Percentiles rank a stretch among this genome's conserved stretches.
Evolutionary conservation across 2,329 filamentous ascomycete species (phyloP).

Genomic region (Cladophialophora chaetospira): DNA sequence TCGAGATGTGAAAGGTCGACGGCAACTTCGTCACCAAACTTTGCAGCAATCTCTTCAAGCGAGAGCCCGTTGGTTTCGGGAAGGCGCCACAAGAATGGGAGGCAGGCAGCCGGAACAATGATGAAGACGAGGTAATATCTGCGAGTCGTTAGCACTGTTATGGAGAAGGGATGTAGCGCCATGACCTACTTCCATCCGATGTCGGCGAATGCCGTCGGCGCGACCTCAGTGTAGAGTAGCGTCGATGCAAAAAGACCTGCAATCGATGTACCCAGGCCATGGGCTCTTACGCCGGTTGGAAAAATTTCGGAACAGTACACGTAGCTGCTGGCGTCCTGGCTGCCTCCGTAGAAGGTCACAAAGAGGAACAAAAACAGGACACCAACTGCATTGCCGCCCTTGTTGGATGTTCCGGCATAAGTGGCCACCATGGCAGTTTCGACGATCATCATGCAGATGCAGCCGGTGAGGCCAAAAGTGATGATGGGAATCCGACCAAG

Average conservation of each 20-base stretch:
- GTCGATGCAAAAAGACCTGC: conserved; percentile 19
- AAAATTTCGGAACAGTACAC: conserved; percentile 51
- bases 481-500: conserved; percentile 45
- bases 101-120: conserved; percentile 15
- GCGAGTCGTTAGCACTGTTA: conserved; percentile 2
- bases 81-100: conserved; percentile 29
- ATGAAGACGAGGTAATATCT: conserved; percentile 24
- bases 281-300: conserved; percentile 38
- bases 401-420: conserved; percentile 39
- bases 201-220: conserved; percentile 13
- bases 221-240: conserved; percentile 18
- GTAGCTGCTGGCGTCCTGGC: conserved; percentile 51
- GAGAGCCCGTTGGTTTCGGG: conserved; percentile 40
- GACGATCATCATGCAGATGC: conserved; percentile 42
- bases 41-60: conserved; percentile 39
- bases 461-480: conserved; percentile 45
- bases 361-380: conserved; percentile 46
- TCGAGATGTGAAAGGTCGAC: conserved; percentile 29
- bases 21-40: conserved; percentile 39
- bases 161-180: neutral
- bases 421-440: conserved; percentile 41
- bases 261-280: conserved; percentile 17
- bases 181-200: conserved; percentile 18
- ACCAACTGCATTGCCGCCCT: conserved; percentile 38
- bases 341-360: conserved; percentile 46